phyloP scores from a whole-genome alignment of 2,329 filamentous ascomycete genomes.

The Cladobotryum mycophilum region DNA sequence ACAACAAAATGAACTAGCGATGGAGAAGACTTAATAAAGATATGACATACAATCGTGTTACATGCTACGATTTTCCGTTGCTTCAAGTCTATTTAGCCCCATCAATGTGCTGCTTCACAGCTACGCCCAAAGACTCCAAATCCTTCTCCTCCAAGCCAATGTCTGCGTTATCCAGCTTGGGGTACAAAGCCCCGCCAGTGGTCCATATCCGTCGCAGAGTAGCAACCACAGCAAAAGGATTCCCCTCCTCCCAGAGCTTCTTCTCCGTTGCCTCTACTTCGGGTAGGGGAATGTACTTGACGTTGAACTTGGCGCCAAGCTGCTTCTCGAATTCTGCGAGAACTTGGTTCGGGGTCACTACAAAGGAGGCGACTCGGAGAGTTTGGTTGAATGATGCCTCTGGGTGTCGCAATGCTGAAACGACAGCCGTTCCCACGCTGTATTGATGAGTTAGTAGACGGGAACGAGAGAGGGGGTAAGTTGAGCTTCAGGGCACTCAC shows the following conservation, averaged over 20 bases:
- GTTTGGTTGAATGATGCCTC: slow-evolving; percentile 46
- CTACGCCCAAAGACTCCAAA: slow-evolving; percentile 36
- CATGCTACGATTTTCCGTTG: background rate
- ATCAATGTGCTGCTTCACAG: background rate
- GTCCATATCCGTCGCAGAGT: slow-evolving; percentile 68
- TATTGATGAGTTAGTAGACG: background rate
- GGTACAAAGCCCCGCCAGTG: slow-evolving; percentile 65
- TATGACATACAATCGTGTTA: too few relatives aligned
- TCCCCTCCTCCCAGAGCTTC: slow-evolving; percentile 48
- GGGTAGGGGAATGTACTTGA: slow-evolving; percentile 41
- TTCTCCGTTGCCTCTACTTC: slow-evolving; percentile 51
- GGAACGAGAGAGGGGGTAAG: too few relatives aligned
- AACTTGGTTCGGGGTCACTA: slow-evolving; percentile 56
- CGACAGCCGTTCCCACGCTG: slow-evolving; percentile 61
- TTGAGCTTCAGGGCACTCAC: slow-evolving; percentile 35
- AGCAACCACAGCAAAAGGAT: slow-evolving; percentile 45
- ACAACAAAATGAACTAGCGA: too few relatives aligned
- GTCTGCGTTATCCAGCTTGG: slow-evolving; percentile 57
- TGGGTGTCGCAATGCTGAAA: slow-evolving; percentile 54
- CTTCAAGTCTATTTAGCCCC: background rate
- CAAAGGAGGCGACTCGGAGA: slow-evolving; percentile 66
- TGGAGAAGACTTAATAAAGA: too few relatives aligned
- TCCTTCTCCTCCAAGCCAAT: slow-evolving; percentile 45
- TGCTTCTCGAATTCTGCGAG: slow-evolving; percentile 63
- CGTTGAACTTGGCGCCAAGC: slow-evolving; percentile 41